Conservation (phyloP, 75 land plant genomes). For the Pinus albicaulis region DNA sequence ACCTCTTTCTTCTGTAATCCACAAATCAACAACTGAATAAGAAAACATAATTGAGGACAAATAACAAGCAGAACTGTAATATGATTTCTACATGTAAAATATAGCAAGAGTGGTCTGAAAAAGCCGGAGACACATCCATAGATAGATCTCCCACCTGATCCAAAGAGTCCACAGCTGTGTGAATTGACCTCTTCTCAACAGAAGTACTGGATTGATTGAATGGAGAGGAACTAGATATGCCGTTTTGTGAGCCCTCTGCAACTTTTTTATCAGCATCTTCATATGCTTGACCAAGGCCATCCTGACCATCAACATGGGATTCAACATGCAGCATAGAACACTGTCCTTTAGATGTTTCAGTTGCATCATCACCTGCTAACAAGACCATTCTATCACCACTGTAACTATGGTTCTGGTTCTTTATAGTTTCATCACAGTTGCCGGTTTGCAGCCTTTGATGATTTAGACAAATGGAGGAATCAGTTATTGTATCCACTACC, state of each 20-base stretch:
- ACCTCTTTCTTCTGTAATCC: conserved; percentile 1
- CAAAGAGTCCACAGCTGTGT: not conserved
- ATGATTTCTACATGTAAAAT: not conserved
- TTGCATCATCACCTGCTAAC: too few species aligned
- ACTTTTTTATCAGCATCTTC: not conserved
- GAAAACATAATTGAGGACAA: not conserved
- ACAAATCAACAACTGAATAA: not conserved
- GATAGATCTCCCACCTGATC: not conserved
- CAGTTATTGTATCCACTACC: too few species aligned
- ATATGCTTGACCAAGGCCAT: not conserved
- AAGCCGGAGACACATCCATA: not conserved
- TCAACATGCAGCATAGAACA: too few species aligned
- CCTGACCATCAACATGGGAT: conserved; percentile 5
- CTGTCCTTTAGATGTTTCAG: too few species aligned
- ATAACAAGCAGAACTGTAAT: not conserved
- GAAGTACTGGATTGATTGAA: not conserved
- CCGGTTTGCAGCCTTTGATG: too few species aligned
- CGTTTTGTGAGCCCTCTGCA: not conserved
- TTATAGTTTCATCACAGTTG: too few species aligned
- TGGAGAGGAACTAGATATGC: not conserved
- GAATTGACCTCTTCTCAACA: not conserved
- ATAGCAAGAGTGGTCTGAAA: not conserved
- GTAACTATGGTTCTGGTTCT: too few species aligned
- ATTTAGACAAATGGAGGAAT: too few species aligned
- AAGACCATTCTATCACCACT: too few species aligned